Evolutionary conservation across 2,329 filamentous ascomycete species (phyloP), one percentile per base, ranked within the genome.

Genomic region (Colletotrichum godetiae): DNA sequence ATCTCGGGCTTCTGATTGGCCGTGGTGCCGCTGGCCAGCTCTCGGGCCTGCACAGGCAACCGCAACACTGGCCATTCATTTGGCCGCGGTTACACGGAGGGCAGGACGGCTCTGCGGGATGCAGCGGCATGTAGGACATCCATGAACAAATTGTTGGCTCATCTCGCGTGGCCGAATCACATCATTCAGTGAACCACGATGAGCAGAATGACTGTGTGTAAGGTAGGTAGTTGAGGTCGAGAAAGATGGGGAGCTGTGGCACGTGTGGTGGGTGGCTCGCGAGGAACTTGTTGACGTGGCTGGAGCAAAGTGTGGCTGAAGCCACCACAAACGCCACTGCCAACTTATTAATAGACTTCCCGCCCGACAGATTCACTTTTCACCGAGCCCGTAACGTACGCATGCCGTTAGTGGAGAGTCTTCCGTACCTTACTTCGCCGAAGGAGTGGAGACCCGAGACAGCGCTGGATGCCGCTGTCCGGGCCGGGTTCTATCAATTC

Each of bases 21-120:
- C 56, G 15, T 58, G 42, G 72, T 74, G 72, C 61, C 74, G 74
- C 74, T 72, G 62, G 52, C 72, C 72, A 74, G 52, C 58, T 74
- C 62, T 63, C 61, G 52, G 72, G 68, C 72, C 68, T 74, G 72
- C 68, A 63, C 57, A 67, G 55, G 62, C 61, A 62, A 68, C 61
- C 68, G 29, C 61, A 24, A 46, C 42, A 62, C 68, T 71, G 68
- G 57, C 72, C 72, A 68, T 70, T 74, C 72, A 74, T 72, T 35
- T 53, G 72, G 68, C 52, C 56, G 68, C 63, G 68, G 62, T 72
- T 72, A 5, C 31, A 31, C 55, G 61, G 56, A 67, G 62, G 42
- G 35, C 37, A 22, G 33, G 15, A 70, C 27, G 55, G 60, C 67
- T 65, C 15, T 61, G 55, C 60, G 46, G 67, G 55, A 37, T 49